A percentile compares a stretch with the other conserved stretches of the same genome.
Conservation (phyloP, 257 asterid genomes). For the Perilla frutescens region DNA sequence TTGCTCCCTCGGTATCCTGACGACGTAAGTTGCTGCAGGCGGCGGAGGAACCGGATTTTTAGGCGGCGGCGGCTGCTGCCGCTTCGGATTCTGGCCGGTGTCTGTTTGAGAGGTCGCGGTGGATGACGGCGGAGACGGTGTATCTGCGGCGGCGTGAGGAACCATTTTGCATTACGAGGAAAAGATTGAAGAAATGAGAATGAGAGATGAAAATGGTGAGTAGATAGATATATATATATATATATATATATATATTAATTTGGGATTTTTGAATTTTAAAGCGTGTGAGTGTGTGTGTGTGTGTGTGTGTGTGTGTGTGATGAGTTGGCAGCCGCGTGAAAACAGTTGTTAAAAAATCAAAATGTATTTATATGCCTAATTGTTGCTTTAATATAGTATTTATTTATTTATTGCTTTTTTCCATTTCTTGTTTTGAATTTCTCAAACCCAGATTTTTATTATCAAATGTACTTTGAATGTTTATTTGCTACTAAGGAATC, state of each 20-base stretch:
- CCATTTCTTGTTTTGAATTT: no score
- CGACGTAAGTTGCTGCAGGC: conserved; percentile 33
- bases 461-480: no score
- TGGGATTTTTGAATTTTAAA: background rate
- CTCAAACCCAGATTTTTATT: no score
- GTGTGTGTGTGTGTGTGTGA: background rate
- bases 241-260: no score
- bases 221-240: no score
- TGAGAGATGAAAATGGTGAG: background rate
- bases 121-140: background rate
- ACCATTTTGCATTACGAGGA: background rate
- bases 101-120: background rate
- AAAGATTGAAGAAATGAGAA: background rate
- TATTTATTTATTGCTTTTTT: no score
- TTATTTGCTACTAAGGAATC: no score
- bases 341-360: background rate
- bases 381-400: no score
- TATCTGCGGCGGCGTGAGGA: background rate
- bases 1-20: conserved; percentile 61
- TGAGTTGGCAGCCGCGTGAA: background rate
- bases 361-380: no score
- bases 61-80: background rate
- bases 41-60: background rate
- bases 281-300: background rate
- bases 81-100: no score